Evolutionary conservation across 164 flowering plant species (phyloP), one percentile per base, ranked within the genome.

Genomic region (Liquidambar formosana): DNA sequence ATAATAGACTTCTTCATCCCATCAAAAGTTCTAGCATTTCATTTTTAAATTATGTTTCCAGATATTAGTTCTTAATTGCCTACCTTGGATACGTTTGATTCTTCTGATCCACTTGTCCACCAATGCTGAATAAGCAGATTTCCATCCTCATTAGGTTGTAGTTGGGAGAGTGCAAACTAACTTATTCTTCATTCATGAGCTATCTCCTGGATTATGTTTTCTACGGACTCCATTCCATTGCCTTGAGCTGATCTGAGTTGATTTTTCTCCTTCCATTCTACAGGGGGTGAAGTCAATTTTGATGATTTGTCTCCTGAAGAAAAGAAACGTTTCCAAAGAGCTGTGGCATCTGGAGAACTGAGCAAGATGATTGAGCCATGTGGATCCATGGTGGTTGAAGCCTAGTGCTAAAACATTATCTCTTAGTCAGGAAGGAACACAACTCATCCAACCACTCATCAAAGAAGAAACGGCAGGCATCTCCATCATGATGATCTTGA

Each of bases 371-470:
- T 95, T 33, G 77, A 88, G 67, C 97, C 96, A 18, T 95, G 99
- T n/a, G 98, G 87, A 84, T 5, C 98, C 99, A 26, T 93, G 98
- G 99, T 95, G 99, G 99, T 73, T 78, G 66, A 89, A 77, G 70
- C 88, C 92, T 71, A 82, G 92, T 64, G 94, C 98, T 33, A 78
- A 79, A 63, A 76, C 69, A 61, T 70, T 95, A 13, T 72, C 79
- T 56, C 89, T 93, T 23, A 79, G 90, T 72, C 73, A 60, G 43
- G 88, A 84, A 57, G 98, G 97, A 61, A 80, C 85, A 48, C 84
- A 73, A 47, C 93, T 91, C 19, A 73, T 95, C 53, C 87, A 84
- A 73, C 87, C 87, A 27, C 68, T 89, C 27, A 21, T 45, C 8
- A 73, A 70, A 19, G 51, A 71, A 44, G 80, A 80, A 47, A 33